phyloP scores from a whole-genome alignment of 2,329 filamentous ascomycete species.

The Phyllosticta paracitricarpa region DNA sequence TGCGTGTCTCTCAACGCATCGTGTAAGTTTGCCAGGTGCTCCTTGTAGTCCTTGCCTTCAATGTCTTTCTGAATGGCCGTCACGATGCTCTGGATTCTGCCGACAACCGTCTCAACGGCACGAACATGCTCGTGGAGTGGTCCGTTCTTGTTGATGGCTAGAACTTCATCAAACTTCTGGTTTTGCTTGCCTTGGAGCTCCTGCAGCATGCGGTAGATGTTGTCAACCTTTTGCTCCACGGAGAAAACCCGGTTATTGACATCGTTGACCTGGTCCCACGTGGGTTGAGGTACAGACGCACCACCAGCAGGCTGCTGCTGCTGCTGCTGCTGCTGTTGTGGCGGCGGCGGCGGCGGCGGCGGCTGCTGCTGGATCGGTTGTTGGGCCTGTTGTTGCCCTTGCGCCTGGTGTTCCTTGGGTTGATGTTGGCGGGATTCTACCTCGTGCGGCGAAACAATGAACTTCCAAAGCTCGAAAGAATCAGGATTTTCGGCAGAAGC shows the following conservation, averaged over 20 bases:
- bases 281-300: neutral
- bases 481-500: conserved; percentile 86
- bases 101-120: conserved; percentile 36
- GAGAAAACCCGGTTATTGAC: conserved; percentile 74
- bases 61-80: conserved; percentile 44
- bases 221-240: conserved; percentile 57
- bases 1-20: conserved; percentile 45
- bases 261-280: conserved; percentile 61
- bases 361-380: conserved; percentile 17
- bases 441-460: conserved; percentile 55
- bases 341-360: conserved; percentile 14
- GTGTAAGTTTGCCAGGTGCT: conserved; percentile 45
- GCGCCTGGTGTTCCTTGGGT: conserved; percentile 13
- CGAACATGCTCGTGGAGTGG: conserved; percentile 23
- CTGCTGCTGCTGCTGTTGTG: conserved; percentile 7
- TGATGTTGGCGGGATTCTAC: conserved; percentile 13
- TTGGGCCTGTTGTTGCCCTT: conserved; percentile 12
- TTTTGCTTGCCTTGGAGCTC: conserved; percentile 43
- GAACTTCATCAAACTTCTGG: conserved; percentile 47
- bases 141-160: conserved; percentile 16
- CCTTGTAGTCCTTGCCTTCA: conserved; percentile 47
- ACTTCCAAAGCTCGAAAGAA: conserved; percentile 87
- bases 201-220: conserved; percentile 49
- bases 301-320: conserved; percentile 1
- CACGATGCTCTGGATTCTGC: conserved; percentile 42